These are phyloP conservation scores for Starmera stellimalicola DNA, from an alignment of 1,139 yeast genomes.

Conservation along the genomic window DNA sequence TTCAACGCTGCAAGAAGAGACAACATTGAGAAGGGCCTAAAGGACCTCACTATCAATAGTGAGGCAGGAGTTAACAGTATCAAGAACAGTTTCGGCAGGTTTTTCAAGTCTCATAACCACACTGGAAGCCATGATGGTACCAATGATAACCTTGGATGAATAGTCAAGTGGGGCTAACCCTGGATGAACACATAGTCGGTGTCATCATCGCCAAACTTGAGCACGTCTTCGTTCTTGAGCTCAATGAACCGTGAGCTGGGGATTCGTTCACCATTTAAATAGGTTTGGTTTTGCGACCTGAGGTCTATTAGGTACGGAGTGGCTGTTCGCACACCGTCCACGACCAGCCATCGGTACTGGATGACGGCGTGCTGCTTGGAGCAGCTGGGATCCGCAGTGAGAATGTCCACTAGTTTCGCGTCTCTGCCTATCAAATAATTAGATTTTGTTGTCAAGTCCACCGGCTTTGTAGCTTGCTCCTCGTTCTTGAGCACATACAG, in stretches of 20 bases:
- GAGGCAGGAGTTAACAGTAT: slow-evolving; percentile 49
- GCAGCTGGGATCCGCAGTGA: slow-evolving; percentile 32
- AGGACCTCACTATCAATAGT: slow-evolving; percentile 39
- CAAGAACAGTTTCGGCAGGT: slow-evolving; percentile 52
- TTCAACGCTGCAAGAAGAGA: slow-evolving; percentile 32
- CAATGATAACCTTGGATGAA: not conserved
- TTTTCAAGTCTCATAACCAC: slow-evolving; percentile 29
- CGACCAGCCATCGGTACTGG: slow-evolving; percentile 31
- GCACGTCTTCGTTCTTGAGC: slow-evolving; percentile 35
- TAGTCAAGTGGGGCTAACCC: not conserved
- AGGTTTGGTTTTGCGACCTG: slow-evolving; percentile 45
- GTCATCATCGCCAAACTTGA: slow-evolving; percentile 33
- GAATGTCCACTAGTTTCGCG: slow-evolving; percentile 32
- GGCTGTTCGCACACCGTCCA: slow-evolving; percentile 14
- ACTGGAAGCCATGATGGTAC: not conserved
- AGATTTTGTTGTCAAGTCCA: slow-evolving; percentile 24
- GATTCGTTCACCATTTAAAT: slow-evolving; percentile 34
- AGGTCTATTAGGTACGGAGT: slow-evolving; percentile 42
- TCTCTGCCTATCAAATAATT: slow-evolving; percentile 39
- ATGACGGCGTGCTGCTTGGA: slow-evolving; percentile 50
- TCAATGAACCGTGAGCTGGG: slow-evolving; percentile 41
- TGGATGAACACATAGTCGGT: slow-evolving; percentile 23
- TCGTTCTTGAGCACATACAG: slow-evolving; percentile 19
- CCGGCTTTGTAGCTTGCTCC: slow-evolving; percentile 16
- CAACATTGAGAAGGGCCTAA: slow-evolving; percentile 44